Base-by-base conservation (phyloP, 129 eudicot species). In the Apium graveolens region DNA sequence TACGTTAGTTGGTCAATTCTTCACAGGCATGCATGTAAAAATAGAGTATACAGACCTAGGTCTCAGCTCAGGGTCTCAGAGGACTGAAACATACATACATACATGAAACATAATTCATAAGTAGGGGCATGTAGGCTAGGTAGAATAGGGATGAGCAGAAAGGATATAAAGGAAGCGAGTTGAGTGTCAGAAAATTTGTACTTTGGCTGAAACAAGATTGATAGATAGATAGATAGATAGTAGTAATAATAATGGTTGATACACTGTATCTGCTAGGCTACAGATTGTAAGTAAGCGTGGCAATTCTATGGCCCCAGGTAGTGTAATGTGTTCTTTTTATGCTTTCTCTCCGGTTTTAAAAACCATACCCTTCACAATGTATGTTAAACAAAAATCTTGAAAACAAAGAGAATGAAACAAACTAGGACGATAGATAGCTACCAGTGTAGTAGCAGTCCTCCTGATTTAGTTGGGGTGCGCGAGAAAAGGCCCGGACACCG, bases 141-240 rank as follows among this genome's bases (percentile, higher is more conserved):
- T 65, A 65, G 35, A 10, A 6, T 66, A 66, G 72, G 37, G 37
- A 14, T 66, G 24, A 32, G 72, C 72, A 66, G 72, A 65, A 34
- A 35, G 43, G 18, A 24, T 72, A 72, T 26, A 71, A 41, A 16
- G 31, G 31, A 39, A 72, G 51, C 11, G 37, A 42, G 76, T 42
- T 72, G 76, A 5, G 76, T 72, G 76, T 72, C 76, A 72, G 76
- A 12, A n/a, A 24, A n/a, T 66, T 42, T 72, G 76, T 72, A 72
- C 76, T 72, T 72, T 72, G 76, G 41, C 24, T 31, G 21, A 0
- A 31, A 66, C 39, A 31, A 31, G 72, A 66, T 66, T 14, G 41
- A n/a, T n/a, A n/a, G n/a, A n/a, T n/a, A n/a, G n/a, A n/a, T n/a
- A n/a, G n/a, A n/a, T n/a, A n/a, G n/a, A n/a, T 65, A 38, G 41